Evolutionary conservation across 148 eudicot species (phyloP), one percentile per base, ranked within the genome.

Genomic region (Rheum nobile): DNA sequence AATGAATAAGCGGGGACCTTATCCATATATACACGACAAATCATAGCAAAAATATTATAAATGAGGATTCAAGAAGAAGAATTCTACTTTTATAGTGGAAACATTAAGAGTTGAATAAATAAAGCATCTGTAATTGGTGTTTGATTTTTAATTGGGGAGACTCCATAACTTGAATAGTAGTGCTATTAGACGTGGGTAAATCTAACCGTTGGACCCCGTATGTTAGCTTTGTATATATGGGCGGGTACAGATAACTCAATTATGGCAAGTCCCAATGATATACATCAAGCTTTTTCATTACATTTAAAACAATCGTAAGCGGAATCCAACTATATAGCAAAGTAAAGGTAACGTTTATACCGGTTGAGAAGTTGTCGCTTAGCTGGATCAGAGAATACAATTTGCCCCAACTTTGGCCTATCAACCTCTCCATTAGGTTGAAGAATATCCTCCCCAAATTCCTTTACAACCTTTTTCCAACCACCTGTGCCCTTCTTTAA

Each of bases 401-500:
- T 90, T 50, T 77, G 85, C 44, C 94, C 99, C 24, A 92, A 83
- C 81, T 88, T 88, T 41, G 90, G 83, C 39, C 97, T 84, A 83
- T 95, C 97, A 41, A 95, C 97, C 79, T 95, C 97, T 75, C 99
- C 99, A 81, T 81, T 78, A 50, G 80, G 84, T 70, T 24, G 91
- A 74, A 92, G 77, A 79, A 95, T 88, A 19, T 86, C 97, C 35
- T 87, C 84, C 34, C 97, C 97, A 81, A 92, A 96, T 69, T 93
- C 88, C 72, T 87, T 86, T 78, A 91, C 96, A 32, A 87, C 97
- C 79, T 88, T 91, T 70, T 80, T 95, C 93, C 93, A 95, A 24
- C 99, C 99, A 71, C 90, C 89, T 16, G 89, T 90, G 67, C 96
- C 97, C 85, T 91, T 92, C 83, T 92, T 95, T 78, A 95, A 83